Conservation (phyloP, 2,329 filamentous ascomycete genomes). For the Fonsecaea monophora region DNA sequence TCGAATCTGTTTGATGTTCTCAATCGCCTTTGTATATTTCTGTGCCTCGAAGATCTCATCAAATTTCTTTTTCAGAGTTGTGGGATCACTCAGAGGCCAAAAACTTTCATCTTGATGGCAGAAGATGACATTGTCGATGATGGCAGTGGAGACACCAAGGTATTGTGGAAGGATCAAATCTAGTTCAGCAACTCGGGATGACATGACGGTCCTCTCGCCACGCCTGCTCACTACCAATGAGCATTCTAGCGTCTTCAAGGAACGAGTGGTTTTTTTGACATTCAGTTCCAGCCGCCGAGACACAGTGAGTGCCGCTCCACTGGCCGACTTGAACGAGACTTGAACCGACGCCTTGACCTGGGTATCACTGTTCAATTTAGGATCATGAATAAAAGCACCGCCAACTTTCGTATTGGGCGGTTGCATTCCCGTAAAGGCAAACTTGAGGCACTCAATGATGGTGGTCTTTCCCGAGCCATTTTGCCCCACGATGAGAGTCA, state of each 20-base stretch:
- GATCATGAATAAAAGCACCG: slow-evolving; percentile 95
- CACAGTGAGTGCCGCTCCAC: slow-evolving; percentile 79
- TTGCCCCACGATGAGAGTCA: slow-evolving; percentile 95
- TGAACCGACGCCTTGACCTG: slow-evolving; percentile 92
- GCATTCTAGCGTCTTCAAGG: slow-evolving; percentile 84
- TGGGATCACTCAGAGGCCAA: slow-evolving; percentile 92
- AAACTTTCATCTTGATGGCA: slow-evolving; percentile 98
- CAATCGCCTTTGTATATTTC: slow-evolving; percentile 97
- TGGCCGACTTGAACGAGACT: slow-evolving; percentile 80
- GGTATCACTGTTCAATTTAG: slow-evolving; percentile 83
- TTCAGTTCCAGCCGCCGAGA: slow-evolving; percentile 85
- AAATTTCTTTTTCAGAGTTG: slow-evolving; percentile 86
- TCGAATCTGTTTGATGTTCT: slow-evolving; percentile 85
- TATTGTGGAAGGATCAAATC: slow-evolving; percentile 84
- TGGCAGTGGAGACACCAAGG: slow-evolving; percentile 85
- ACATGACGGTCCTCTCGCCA: slow-evolving; percentile 79
- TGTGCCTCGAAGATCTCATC: slow-evolving; percentile 97
- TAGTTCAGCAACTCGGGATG: slow-evolving; percentile 79
- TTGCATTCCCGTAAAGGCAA: slow-evolving; percentile 91
- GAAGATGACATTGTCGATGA: slow-evolving; percentile 95
- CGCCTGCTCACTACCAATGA: slow-evolving; percentile 74
- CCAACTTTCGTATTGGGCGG: slow-evolving; percentile 84
- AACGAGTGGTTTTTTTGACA: slow-evolving; percentile 78
- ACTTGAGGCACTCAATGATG: slow-evolving; percentile 98
- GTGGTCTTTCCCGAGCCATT: slow-evolving; percentile 99